phyloP scores from a whole-genome alignment of 1,284 basidiomycete genomes.

The Microbotryum lychnidis-dioicae region DNA sequence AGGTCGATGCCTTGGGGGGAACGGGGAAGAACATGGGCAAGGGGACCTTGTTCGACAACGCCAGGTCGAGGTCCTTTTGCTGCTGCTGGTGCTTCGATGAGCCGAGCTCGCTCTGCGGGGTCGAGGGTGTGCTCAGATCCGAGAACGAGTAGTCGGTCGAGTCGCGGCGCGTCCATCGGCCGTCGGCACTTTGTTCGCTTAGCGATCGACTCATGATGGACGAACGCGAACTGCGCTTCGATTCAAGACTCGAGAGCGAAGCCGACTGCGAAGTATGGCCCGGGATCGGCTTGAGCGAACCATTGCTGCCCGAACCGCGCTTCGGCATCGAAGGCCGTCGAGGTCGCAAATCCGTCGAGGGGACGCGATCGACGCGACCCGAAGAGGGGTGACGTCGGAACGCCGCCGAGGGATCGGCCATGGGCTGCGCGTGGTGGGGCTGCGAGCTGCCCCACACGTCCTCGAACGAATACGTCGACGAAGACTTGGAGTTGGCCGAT shows the following conservation, averaged over 20 bases:
- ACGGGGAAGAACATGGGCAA: conserved; percentile 28
- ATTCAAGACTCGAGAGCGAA: conserved; percentile 28
- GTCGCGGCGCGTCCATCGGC: conserved; percentile 5
- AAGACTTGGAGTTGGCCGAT: conserved; percentile 10
- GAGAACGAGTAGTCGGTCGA: conserved; percentile 18
- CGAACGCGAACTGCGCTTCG: conserved; percentile 16
- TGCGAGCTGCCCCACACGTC: conserved; percentile 16
- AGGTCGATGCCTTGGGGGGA: conserved; percentile 8
- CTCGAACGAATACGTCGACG: conserved; percentile 14
- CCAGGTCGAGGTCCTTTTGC: conserved; percentile 5
- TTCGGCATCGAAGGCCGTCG: conserved; percentile 2
- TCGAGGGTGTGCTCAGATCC: conserved; percentile 22
- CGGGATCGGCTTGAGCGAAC: conserved; percentile 4
- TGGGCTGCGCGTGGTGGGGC: too few relatives aligned
- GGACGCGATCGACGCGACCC: conserved; percentile 22
- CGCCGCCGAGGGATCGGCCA: neutral
- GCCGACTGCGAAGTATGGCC: conserved; percentile 20
- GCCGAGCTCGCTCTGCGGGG: conserved; percentile 13
- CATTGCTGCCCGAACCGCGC: neutral
- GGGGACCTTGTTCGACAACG: conserved; percentile 21
- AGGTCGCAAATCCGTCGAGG: neutral
- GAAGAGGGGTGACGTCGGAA: conserved; percentile 27
- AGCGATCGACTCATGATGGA: conserved; percentile 9
- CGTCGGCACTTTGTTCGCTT: conserved; percentile 7
- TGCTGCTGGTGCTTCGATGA: neutral